Evolutionary conservation across 2,329 filamentous ascomycete genomes (phyloP), one percentile per base, ranked within the genome.

Genomic region (Colletotrichum sp.): DNA sequence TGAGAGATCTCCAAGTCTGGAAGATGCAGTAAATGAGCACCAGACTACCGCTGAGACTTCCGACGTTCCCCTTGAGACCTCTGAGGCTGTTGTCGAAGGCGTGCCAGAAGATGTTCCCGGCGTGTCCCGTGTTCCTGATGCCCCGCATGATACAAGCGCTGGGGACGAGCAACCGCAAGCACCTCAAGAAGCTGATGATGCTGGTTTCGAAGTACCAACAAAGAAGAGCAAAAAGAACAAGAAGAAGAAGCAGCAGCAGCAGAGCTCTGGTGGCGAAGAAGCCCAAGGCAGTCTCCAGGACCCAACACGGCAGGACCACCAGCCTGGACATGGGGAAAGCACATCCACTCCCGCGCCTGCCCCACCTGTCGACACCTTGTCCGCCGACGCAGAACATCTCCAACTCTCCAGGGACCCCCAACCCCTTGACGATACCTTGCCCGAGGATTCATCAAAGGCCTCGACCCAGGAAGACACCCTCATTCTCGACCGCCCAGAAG

Each of bases 211-310:
- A 34, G 14, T 36, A n/a, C 56, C 72, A 5, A 21, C 58, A 5
- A 71, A 70, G 28, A 74, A 72, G 48, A 69, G 73, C 30, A 82
- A 81, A 63, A 82, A 82, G 71, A 79, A 78, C 68, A 82, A 82
- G 74, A 85, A 82, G 75, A 82, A 83, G 38, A 18, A 48, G 38
- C 36, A 38, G 71, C 77, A 63, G 71, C 77, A 63, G 48, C 75
- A 75, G 43, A 79, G 14, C 48, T 59, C 55, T 68, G 7, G 58
- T 74, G 12, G 61, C 26, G 74, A 66, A 13, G 74, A 74, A 18
- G 38, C 58, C 7, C 65, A 70, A n/a, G 61, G 61, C 9, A n/a
- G 24, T 30, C n/a, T 61, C 16, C 62, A 62, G 4, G 30, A 56
- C 12, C 12, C 55, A 30, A 9, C 64, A 43, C 48, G 21, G 26